A percentile compares a stretch with the other conserved stretches of the same genome.
phyloP scores from a whole-genome alignment of 1,284 basidiomycete species.

The Sporisorium sorghi region DNA sequence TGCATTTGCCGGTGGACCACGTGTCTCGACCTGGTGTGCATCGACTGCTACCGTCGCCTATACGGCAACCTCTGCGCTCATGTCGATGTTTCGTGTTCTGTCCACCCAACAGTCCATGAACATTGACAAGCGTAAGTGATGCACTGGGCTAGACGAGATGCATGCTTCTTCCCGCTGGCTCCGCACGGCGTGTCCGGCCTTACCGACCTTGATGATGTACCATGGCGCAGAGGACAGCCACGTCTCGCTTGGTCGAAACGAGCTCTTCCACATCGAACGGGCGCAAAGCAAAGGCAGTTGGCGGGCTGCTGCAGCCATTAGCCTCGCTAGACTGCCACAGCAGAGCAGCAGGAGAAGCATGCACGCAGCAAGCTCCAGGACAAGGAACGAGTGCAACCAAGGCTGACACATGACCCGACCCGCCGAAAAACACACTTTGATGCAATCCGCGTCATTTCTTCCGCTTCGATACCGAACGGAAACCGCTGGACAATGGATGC shows the following conservation, averaged over 20 bases:
- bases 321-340: not conserved
- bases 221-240: not conserved
- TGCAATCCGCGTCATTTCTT: conserved; percentile 1
- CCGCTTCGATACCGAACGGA: not conserved
- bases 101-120: conserved; percentile 53
- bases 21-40: not conserved
- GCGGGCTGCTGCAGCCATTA: not conserved
- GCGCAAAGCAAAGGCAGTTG: not conserved
- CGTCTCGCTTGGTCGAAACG: not conserved
- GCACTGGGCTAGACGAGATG: not conserved
- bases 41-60: not conserved
- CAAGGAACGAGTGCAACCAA: conserved; percentile 3
- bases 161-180: conserved; percentile 3
- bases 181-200: not conserved
- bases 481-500: not conserved
- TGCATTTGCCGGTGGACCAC: conserved; percentile 3
- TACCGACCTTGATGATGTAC: not conserved
- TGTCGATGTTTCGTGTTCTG: conserved; percentile 20
- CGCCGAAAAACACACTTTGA: not conserved
- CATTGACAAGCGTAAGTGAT: conserved; percentile 62
- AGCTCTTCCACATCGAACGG: not conserved
- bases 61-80: not conserved
- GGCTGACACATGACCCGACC: conserved; percentile 5
- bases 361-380: conserved; percentile 1
- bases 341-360: conserved; percentile 7